A percentile compares a stretch with the other conserved stretches of the same genome.
phyloP scores from a whole-genome alignment of 768 basidiomycete species.

The Auriscalpium vulgare region DNA sequence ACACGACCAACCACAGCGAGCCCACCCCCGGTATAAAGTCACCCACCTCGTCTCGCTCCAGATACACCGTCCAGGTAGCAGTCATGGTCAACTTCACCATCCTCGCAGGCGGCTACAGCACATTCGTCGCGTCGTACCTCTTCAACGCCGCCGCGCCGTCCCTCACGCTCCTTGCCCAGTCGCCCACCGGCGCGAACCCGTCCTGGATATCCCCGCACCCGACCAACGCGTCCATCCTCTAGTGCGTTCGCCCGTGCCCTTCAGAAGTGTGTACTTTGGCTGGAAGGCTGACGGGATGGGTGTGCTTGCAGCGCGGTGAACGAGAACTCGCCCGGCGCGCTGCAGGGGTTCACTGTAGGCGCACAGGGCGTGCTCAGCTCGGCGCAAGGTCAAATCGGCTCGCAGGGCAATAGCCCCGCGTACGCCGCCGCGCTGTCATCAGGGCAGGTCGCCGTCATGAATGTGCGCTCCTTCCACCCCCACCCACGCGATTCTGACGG shows the following conservation, averaged over 20 bases:
- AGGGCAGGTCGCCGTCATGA: conserved; percentile 50
- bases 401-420: conserved; percentile 45
- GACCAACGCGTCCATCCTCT: conserved; percentile 49
- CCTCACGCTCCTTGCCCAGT: conserved; percentile 40
- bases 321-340: conserved; percentile 32
- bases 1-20: too few species aligned
- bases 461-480: conserved; percentile 26
- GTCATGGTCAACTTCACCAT: conserved; percentile 61
- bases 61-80: too few species aligned
- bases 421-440: conserved; percentile 42
- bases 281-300: too few species aligned
- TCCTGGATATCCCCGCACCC: conserved; percentile 57
- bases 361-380: conserved; percentile 35
- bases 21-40: too few species aligned
- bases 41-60: background rate
- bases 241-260: conserved; percentile 33
- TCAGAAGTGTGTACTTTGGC: too few species aligned
- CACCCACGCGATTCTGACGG: too few species aligned
- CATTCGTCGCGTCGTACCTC: conserved; percentile 54
- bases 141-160: conserved; percentile 45
- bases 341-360: conserved; percentile 52
- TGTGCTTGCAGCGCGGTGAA: conserved; percentile 45
- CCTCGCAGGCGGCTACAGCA: conserved; percentile 55
- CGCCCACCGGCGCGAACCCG: conserved; percentile 40
- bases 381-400: conserved; percentile 36